Percentiles rank a stretch among this genome's conserved stretches.
phyloP scores from a whole-genome alignment of 352 stramenopile genomes.

The Achlya hypogyna region DNA sequence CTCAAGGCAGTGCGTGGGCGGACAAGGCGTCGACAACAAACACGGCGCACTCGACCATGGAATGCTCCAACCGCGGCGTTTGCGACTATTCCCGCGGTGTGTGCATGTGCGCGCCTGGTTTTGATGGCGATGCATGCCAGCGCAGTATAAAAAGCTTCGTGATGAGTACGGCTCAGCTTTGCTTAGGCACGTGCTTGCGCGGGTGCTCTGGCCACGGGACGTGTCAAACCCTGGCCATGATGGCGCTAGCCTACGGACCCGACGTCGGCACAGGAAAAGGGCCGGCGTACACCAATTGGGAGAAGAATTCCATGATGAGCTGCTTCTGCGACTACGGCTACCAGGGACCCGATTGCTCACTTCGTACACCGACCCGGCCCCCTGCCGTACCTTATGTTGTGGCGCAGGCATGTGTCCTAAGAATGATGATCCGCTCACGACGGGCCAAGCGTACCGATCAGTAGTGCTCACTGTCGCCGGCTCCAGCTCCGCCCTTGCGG shows the following conservation, averaged over 20 bases:
- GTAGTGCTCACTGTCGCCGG: constrained; percentile 48
- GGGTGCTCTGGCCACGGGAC: constrained; percentile 55
- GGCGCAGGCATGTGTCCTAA: constrained; percentile 69
- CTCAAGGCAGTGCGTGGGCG: constrained; percentile 56
- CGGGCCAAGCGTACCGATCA: constrained; percentile 43
- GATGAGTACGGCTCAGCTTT: background rate
- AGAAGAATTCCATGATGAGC: constrained; percentile 59
- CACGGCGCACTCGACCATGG: constrained; percentile 34
- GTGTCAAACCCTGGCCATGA: constrained; percentile 44
- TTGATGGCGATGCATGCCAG: constrained; percentile 49
- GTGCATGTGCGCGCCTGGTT: constrained; percentile 47
- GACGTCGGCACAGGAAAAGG: constrained; percentile 36
- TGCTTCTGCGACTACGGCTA: constrained; percentile 83
- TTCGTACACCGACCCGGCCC: constrained; percentile 25
- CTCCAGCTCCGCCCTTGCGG: constrained; percentile 24
- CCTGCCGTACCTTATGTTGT: background rate
- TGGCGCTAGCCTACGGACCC: constrained; percentile 42
- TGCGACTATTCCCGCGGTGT: constrained; percentile 56
- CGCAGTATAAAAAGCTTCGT: constrained; percentile 28
- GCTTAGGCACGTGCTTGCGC: constrained; percentile 41
- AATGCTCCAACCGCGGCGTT: constrained; percentile 57
- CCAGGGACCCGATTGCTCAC: constrained; percentile 75
- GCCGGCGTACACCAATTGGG: constrained; percentile 74
- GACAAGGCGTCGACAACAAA: constrained; percentile 66
- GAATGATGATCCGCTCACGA: constrained; percentile 78